Conservation (phyloP, 805 yeast genomes). For the Nadsonia fulvescens region DNA sequence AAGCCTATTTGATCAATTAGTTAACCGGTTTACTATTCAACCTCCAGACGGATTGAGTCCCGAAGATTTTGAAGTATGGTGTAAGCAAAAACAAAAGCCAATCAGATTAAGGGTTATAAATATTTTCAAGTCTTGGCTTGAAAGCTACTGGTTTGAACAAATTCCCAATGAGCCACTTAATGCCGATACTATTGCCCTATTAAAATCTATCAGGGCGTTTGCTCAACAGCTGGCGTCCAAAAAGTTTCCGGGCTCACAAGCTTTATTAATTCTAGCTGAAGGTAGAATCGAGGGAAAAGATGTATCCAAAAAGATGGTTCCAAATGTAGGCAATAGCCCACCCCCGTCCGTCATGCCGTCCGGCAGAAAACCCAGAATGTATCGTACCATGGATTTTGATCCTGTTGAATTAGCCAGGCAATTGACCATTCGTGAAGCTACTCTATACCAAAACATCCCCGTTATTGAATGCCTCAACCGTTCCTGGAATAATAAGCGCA, state of each 20-base stretch:
- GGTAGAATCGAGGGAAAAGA: conserved; percentile 17
- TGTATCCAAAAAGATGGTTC: conserved; percentile 8
- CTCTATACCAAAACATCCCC: conserved; percentile 45
- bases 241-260: conserved; percentile 26
- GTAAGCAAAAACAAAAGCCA: conserved; percentile 47
- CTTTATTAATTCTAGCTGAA: conserved; percentile 22
- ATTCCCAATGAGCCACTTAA: conserved; percentile 9
- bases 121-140: conserved; percentile 46
- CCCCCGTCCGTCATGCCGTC: conserved; percentile 14
- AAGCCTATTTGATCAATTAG: conserved; percentile 39
- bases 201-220: conserved; percentile 22
- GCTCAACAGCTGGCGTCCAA: conserved; percentile 23
- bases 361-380: conserved; percentile 22
- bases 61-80: conserved; percentile 68
- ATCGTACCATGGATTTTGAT: conserved; percentile 40
- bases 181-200: conserved; percentile 12
- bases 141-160: conserved; percentile 47
- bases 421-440: conserved; percentile 61
- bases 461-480: conserved; percentile 60
- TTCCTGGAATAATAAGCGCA: conserved; percentile 45
- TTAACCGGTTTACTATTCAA: conserved; percentile 45
- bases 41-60: conserved; percentile 81
- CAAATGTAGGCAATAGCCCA: conserved; percentile 10
- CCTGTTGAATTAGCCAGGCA: conserved; percentile 69
- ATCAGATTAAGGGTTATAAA: conserved; percentile 48